These are phyloP conservation scores for Daedaleopsis sinensis DNA, from an alignment of 768 basidiomycete genomes.

Conservation along the genomic window DNA sequence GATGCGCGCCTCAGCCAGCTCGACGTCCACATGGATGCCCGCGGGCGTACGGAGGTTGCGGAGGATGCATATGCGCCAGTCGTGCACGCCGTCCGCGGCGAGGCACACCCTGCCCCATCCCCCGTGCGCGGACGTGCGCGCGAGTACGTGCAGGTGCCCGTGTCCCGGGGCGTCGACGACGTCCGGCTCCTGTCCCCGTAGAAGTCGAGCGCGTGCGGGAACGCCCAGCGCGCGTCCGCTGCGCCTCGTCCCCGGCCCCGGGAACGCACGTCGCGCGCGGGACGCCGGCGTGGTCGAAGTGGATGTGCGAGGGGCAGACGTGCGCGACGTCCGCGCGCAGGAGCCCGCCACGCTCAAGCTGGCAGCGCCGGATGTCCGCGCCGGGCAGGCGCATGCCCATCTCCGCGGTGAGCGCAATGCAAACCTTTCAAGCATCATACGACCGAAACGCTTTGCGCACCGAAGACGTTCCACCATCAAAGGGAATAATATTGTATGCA, in stretches of 20 bases:
- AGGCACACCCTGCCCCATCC: constrained; percentile 62
- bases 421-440: too few species aligned
- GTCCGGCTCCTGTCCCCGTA: constrained; percentile 58
- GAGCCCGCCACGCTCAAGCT: constrained; percentile 52
- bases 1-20: constrained; percentile 44
- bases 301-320: constrained; percentile 53
- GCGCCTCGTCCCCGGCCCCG: constrained; percentile 44
- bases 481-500: too few species aligned
- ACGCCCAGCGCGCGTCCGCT: constrained; percentile 36
- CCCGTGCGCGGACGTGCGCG: constrained; percentile 55
- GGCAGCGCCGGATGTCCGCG: constrained; percentile 47
- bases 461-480: too few species aligned
- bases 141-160: constrained; percentile 58
- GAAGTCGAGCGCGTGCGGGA: constrained; percentile 38
- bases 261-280: constrained; percentile 50
- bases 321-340: constrained; percentile 44
- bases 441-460: too few species aligned
- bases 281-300: constrained; percentile 57
- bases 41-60: constrained; percentile 39
- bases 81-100: constrained; percentile 51
- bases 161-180: constrained; percentile 63
- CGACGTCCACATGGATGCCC: constrained; percentile 47
- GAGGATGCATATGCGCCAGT: constrained; percentile 53
- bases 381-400: constrained; percentile 9
- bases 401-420: constrained; percentile 15